Evolutionary conservation across 2,329 filamentous ascomycete genomes (phyloP).

Genomic region (Cladosporium sphaerospermum): DNA sequence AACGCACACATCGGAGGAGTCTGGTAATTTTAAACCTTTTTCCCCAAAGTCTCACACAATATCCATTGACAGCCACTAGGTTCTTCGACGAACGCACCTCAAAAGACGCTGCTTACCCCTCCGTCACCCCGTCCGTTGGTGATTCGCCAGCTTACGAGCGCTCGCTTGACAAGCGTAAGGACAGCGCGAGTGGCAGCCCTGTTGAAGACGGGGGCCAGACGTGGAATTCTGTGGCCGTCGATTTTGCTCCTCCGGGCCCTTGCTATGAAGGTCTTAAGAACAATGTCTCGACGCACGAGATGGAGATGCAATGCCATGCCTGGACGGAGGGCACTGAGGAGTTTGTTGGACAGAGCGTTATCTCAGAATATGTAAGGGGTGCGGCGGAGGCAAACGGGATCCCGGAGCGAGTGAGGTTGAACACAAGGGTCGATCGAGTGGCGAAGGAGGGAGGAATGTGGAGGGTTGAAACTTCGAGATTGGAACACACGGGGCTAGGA

Average conservation of each 20-base stretch:
- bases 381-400: constrained; percentile 49
- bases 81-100: constrained; percentile 46
- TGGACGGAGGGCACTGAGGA: constrained; percentile 58
- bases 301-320: constrained; percentile 42
- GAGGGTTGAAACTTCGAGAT: constrained; percentile 45
- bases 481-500: constrained; percentile 25
- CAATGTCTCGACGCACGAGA: constrained; percentile 48
- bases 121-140: constrained; percentile 30
- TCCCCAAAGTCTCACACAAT: not conserved
- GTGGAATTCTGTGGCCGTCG: not conserved
- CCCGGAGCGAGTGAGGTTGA: constrained; percentile 45
- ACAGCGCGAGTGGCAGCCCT: constrained; percentile 2
- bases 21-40: constrained; percentile 38
- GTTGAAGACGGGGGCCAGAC: not conserved
- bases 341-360: constrained; percentile 50
- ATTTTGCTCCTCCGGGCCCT: constrained; percentile 47
- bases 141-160: constrained; percentile 25
- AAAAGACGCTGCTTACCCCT: constrained; percentile 44
- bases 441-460: constrained; percentile 46
- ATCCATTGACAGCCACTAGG: constrained; percentile 27
- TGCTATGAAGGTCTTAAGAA: constrained; percentile 49
- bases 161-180: not conserved
- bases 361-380: constrained; percentile 57
- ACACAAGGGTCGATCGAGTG: constrained; percentile 53
- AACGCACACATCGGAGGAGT: constrained; percentile 48